phyloP scores from a whole-genome alignment of 2,329 filamentous ascomycete genomes.

The Teratosphaeria viscida region DNA sequence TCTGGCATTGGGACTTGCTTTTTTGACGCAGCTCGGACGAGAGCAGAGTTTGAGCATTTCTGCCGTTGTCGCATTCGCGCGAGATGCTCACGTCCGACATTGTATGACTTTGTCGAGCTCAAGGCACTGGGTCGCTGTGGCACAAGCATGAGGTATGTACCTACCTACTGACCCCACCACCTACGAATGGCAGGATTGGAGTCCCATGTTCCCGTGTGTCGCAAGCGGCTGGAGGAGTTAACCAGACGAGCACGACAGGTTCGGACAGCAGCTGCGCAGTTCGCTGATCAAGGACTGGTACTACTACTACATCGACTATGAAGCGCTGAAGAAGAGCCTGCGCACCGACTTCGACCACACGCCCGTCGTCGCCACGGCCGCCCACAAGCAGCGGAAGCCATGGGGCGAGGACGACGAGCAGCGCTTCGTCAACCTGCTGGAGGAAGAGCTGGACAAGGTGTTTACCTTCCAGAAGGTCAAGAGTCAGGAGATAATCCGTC shows the following conservation, averaged over 20 bases:
- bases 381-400: constrained; percentile 39
- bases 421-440: constrained; percentile 74
- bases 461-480: constrained; percentile 97
- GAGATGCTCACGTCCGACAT: not conserved
- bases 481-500: constrained; percentile 84
- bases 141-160: not conserved
- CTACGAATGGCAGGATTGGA: too few relatives aligned
- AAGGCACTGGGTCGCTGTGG: not conserved
- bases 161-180: too few relatives aligned
- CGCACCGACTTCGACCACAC: constrained; percentile 57
- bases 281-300: constrained; percentile 95
- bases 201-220: not conserved
- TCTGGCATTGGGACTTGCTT: not conserved
- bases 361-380: constrained; percentile 31
- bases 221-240: not conserved
- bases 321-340: constrained; percentile 78
- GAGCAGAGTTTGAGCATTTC: not conserved
- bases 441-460: constrained; percentile 91
- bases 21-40: not conserved
- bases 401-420: constrained; percentile 93
- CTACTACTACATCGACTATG: constrained; percentile 98
- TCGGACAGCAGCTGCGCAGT: constrained; percentile 91
- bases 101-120: not conserved
- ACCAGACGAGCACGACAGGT: constrained; percentile 41
- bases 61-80: not conserved